Base-by-base conservation (phyloP, 2,329 filamentous ascomycete genomes). In the Orbilia ellipsospora region DNA sequence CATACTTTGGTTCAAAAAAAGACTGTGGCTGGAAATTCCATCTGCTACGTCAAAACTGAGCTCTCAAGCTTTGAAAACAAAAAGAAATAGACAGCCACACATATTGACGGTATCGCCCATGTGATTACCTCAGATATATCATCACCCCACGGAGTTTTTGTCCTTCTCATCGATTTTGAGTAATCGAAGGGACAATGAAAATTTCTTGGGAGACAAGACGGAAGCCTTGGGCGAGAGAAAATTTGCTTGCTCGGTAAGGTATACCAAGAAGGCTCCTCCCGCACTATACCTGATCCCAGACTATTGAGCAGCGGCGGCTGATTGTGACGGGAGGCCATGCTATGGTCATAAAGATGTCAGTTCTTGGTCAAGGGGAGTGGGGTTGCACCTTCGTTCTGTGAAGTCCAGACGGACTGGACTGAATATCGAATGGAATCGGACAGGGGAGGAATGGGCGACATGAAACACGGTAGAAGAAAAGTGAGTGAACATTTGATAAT, bases 211-310 rank as follows among this genome's bases (percentile, higher is more conserved):
- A 36, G 23, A 23, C 23, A 23, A 6, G 31, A 36, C 23, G 31
- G 50, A 52, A 20, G 16, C 16, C 13, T 55, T 15, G 18, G 15
- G 20, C 20, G 26, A 36, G 13, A 55, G 31, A 31, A 42, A 23
- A 42, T 5, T 48, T 45, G 23, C 28, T 13, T 31, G 51, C 59
- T 70, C 66, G 66, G 66, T 64, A 70, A 70, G 26, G 57, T 50
- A 70, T 63, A 70, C 57, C 59, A 70, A 64, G 59, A 70, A 70
- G 51, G 66, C 28, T 70, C 51, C 66, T 48, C 44, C 44, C 57
- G 50, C 50, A 40, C 51, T 42, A 52, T 54, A 23, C 51, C 31
- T n/a, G 13, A 23, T 23, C 23, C 23, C 2, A 23, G 23, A 23
- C 23, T 23, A 23, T 23, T 23, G 23, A 23, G 23, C 54, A 12